Evolutionary conservation across 176 grass and related monocot genomes (phyloP).

Genomic region (Triticum turgidum): DNA sequence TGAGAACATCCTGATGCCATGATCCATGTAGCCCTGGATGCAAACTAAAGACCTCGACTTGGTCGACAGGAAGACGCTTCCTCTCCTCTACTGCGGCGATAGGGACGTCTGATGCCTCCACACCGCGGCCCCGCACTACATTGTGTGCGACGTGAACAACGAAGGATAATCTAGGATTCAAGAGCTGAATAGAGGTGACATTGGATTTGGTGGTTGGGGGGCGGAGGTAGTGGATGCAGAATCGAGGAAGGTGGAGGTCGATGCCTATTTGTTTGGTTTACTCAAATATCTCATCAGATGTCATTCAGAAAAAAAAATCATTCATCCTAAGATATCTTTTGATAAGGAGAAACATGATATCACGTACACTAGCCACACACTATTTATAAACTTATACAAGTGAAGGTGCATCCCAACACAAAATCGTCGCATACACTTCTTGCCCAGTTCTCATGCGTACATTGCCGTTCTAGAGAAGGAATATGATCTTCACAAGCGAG

Average conservation of each 20-base stretch:
- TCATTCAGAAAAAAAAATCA: not conserved
- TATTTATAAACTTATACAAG: not conserved
- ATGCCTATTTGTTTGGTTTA: not conserved
- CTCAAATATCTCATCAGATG: not conserved
- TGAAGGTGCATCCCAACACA: not conserved
- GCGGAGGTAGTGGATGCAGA: no score
- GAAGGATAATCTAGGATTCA: no score
- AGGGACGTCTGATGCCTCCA: no score
- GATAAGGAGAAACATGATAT: not conserved
- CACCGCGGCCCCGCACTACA: no score
- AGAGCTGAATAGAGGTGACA: no score
- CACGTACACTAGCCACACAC: not conserved
- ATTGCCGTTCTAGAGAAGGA: not conserved
- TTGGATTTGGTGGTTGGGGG: no score
- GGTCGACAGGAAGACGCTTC: no score
- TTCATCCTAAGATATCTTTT: not conserved
- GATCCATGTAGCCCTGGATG: slow-evolving; percentile 36
- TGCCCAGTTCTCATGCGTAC: not conserved
- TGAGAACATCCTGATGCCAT: slow-evolving; percentile 44
- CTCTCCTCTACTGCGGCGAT: no score
- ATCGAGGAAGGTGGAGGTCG: no score
- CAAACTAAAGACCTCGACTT: slow-evolving; percentile 22
- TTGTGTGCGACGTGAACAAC: no score
- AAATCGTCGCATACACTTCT: not conserved
- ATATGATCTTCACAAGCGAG: not conserved